Conservation (phyloP, 805 yeast genomes). For the Barnettozyma californica region DNA sequence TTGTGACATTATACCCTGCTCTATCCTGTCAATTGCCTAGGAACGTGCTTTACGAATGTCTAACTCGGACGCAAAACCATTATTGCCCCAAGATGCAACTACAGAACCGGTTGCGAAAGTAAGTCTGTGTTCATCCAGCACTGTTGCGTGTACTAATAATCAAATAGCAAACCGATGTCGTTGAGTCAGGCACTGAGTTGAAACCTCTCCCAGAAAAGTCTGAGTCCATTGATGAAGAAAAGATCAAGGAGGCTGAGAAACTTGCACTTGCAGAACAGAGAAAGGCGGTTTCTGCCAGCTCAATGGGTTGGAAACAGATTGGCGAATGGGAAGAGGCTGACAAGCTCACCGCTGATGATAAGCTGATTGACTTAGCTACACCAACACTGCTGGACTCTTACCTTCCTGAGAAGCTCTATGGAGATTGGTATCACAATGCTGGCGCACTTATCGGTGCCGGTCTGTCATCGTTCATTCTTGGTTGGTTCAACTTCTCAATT, state of each 20-base stretch:
- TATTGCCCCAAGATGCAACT: constrained; percentile 15
- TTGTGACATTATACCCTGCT: background rate
- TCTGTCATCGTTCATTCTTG: constrained; percentile 69
- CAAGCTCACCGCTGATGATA: constrained; percentile 59
- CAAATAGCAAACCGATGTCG: constrained; percentile 19
- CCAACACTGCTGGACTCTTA: constrained; percentile 73
- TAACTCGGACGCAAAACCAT: constrained; percentile 1
- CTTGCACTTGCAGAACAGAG: constrained; percentile 29
- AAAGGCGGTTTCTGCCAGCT: constrained; percentile 56
- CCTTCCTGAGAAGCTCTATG: constrained; percentile 71
- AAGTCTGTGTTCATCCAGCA: constrained; percentile 3
- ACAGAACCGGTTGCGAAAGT: constrained; percentile 17
- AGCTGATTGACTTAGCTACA: constrained; percentile 61
- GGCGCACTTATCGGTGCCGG: constrained; percentile 66
- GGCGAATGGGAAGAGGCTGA: constrained; percentile 80
- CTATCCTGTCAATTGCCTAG: background rate
- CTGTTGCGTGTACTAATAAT: constrained; percentile 11
- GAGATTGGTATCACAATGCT: constrained; percentile 96
- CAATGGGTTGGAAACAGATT: constrained; percentile 91
- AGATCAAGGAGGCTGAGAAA: constrained; percentile 23
- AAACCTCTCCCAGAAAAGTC: constrained; percentile 2
- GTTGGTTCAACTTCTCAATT: constrained; percentile 68
- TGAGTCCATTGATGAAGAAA: constrained; percentile 14
- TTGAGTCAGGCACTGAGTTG: constrained; percentile 12
- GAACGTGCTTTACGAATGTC: background rate